Base-by-base conservation (phyloP, 2,329 filamentous ascomycete genomes). In the Penicillium sp. region DNA sequence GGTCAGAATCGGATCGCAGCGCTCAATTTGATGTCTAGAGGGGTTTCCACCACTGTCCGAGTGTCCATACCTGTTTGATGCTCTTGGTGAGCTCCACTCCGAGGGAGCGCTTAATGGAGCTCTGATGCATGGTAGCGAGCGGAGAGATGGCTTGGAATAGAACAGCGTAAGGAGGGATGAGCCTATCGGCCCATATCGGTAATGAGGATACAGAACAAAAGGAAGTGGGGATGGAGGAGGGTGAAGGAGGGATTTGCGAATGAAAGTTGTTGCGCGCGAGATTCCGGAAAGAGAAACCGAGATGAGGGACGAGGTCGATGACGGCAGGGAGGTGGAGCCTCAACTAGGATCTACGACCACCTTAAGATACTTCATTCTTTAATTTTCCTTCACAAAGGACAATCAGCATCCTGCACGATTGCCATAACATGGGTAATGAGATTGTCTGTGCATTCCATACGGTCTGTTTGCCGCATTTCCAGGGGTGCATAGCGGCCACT, bases 61-160 rank as follows among this genome's bases (percentile, higher is more conserved):
- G 37, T 31, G 44, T 35, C 33, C 43, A 32, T 68, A 74, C 72
- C 65, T 74, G 65, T 59, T 68, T 67, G 49, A 75, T 70, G 46
- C 60, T 66, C 42, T 58, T 59, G 43, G 69, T 65, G 23, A 76
- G 59, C 20, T 58, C 55, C 15, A 66, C 67, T 29, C 72, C 73
- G 40, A 76, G 63, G 20, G 72, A 74, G 60, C 73, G 71, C 59
- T 69, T 70, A 27, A 72, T 61, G 44, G 71, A 71, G 48, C 63
- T 67, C 47, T 73, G 73, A 54, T 72, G 70, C 59, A 73, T 72
- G 49, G 49, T 58, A 48, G 49, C 40, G 55, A 53, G 44, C 44
- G 54, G 42, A 44, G 33, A 24, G 47, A 42, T 7, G 46, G 25
- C 9, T 33, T 29, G 49, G 35, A 50, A 29, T 39, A 44, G 37